phyloP scores from a whole-genome alignment of 345 rosid species.

The Pistacia vera region DNA sequence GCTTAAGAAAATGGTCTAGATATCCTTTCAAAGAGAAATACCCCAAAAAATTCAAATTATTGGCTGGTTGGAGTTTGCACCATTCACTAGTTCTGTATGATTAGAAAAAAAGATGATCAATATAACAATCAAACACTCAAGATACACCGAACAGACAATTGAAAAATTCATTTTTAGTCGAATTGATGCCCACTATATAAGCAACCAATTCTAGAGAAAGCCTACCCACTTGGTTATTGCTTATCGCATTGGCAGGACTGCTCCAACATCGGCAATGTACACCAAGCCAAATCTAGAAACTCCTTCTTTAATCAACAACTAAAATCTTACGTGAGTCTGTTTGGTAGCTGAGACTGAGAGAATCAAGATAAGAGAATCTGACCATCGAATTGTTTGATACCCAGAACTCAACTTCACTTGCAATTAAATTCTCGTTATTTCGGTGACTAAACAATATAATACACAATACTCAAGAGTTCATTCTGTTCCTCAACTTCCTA shows the following conservation, averaged over 20 bases:
- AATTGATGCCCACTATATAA: neutral
- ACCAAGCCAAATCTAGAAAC: neutral
- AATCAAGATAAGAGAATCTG: neutral
- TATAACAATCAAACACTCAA: neutral
- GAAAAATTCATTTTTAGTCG: neutral
- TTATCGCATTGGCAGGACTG: neutral
- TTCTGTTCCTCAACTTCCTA: neutral
- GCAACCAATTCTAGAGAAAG: neutral
- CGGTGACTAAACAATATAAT: neutral
- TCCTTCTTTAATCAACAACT: neutral
- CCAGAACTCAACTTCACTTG: neutral
- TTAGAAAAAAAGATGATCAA: neutral
- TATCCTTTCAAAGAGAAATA: neutral
- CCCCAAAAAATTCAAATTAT: neutral
- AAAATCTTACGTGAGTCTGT: neutral
- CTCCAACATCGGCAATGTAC: neutral
- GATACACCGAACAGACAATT: neutral
- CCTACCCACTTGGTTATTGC: neutral
- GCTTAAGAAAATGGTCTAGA: neutral
- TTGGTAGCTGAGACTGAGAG: neutral
- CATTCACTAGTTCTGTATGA: neutral
- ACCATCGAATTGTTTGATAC: neutral
- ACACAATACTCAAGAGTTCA: neutral
- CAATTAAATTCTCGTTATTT: constrained; percentile 1
- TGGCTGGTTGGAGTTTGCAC: neutral